Evolutionary conservation across 495 filamentous ascomycete genomes (phyloP), one percentile per base, ranked within the genome.

Genomic region (Lasiosphaeria hispida): DNA sequence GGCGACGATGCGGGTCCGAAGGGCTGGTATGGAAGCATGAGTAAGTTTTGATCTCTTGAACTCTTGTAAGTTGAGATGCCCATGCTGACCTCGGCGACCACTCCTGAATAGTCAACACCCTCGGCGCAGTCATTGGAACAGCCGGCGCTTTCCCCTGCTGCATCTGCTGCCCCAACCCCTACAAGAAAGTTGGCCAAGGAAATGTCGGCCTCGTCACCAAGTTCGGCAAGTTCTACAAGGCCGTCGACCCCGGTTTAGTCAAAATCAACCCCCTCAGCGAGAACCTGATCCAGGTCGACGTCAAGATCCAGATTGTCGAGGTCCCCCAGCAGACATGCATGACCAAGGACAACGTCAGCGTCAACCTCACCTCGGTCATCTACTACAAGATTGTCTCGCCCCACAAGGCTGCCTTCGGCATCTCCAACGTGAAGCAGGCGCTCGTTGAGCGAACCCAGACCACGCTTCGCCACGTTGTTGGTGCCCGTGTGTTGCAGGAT

Each of bases 271-370:
- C 92, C n/a, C 84, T 97, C 47, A 91, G 86, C 63, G 94, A 99
- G 78, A 83, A 79, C 44, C 81, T 99, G 19, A 88, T 87, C 62
- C 88, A 93, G 60, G 89, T 99, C 62, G 94, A 99, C 71, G 94
- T 99, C 72, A 97, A 97, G 84, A 97, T 97, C 65, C 94, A 99
- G 76, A 96, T 97, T 64, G 92, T 92, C 71, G 86, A 99, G 80
- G 94, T 98, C 6, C 94, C 94, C 7, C 83, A 90, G 70, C 94
- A 99, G 76, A 84, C 92, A 65, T 97, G 93, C 82, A 99, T 99
- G 92, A 99, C 95, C 72, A 97, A 96, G 75, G 94, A 99, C 78
- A 97, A 97, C 64, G 94, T 97, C 57, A 95, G 87, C 19, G 82
- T 98, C 43, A 85, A 93, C 66, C 82, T 98, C 57, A 97, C 91